phyloP scores from a whole-genome alignment of 1,284 basidiomycete species.

The Ustilago sp. region DNA sequence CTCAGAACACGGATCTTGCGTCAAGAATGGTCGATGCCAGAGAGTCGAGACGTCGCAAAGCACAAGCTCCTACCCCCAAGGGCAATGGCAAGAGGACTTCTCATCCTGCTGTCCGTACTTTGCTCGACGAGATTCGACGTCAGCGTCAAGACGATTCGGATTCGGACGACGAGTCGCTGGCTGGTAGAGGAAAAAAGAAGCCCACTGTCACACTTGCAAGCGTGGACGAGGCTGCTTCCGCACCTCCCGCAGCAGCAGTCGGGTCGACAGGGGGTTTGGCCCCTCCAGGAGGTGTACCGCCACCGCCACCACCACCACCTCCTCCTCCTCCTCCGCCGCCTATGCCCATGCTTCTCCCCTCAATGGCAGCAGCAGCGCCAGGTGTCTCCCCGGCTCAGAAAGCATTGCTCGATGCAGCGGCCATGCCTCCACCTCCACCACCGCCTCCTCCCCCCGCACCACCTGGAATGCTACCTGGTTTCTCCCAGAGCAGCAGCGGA shows the following conservation, averaged over 20 bases:
- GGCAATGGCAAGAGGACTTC: conserved; percentile 34
- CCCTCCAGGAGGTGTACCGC: conserved; percentile 15
- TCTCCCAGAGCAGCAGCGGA: conserved; percentile 21
- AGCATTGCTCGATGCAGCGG: conserved; percentile 33
- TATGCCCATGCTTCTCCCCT: conserved; percentile 26
- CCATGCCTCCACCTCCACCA: conserved; percentile 55
- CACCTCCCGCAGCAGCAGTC: conserved; percentile 8
- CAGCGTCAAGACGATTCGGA: conserved; percentile 53
- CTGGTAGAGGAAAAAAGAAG: conserved; percentile 46
- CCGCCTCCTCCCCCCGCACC: conserved; percentile 50
- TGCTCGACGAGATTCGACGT: conserved; percentile 61
- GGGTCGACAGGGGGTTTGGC: conserved; percentile 6
- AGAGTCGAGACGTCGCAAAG: conserved; percentile 51
- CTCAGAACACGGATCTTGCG: conserved; percentile 63
- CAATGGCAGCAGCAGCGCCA: conserved; percentile 27
- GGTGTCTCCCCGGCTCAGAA: conserved; percentile 18
- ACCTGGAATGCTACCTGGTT: conserved; percentile 32
- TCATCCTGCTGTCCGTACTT: conserved; percentile 46
- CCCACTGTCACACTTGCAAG: conserved; percentile 13
- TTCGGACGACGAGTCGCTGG: conserved; percentile 47
- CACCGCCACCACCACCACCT: conserved; percentile 21
- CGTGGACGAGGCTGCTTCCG: conserved; percentile 30
- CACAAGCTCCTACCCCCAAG: conserved; percentile 17
- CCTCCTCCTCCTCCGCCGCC: conserved; percentile 50
- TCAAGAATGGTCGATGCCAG: conserved; percentile 65